Percentiles rank a stretch among this genome's conserved stretches.
Conservation (phyloP, 2,329 filamentous ascomycete genomes). For the Apiospora arundinis region DNA sequence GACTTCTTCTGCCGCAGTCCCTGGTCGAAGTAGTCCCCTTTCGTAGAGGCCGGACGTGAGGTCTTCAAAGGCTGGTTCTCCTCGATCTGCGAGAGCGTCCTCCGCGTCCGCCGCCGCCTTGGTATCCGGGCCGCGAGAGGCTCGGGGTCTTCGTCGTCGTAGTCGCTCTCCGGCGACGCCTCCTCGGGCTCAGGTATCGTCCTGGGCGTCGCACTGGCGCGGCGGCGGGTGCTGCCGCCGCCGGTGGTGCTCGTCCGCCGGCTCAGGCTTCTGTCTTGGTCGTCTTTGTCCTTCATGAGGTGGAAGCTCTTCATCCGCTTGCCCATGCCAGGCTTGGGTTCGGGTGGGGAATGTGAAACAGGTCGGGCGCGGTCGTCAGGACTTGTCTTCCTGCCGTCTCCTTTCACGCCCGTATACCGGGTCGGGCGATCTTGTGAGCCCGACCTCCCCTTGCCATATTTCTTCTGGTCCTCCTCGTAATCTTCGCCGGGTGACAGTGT, state of each 20-base stretch:
- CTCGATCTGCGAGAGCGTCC: not conserved
- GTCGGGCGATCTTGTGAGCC: not conserved
- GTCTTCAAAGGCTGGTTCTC: not conserved
- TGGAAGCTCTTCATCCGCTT: slow-evolving; percentile 15
- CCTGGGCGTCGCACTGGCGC: not conserved
- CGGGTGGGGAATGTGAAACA: not conserved
- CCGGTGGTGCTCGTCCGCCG: not conserved
- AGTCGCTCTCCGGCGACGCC: not conserved
- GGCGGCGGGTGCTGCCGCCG: not conserved
- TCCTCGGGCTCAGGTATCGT: not conserved
- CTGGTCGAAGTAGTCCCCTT: not conserved
- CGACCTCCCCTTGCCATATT: not conserved
- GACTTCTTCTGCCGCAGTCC: not conserved
- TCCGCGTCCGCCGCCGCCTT: not conserved
- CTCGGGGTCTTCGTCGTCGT: not conserved
- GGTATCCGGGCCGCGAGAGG: not conserved
- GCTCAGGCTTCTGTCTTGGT: not conserved
- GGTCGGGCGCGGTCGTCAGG: not conserved
- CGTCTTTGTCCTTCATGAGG: not conserved
- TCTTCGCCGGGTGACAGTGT: not conserved
- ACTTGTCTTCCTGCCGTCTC: not conserved
- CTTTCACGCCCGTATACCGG: not conserved
- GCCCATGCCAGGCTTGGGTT: not conserved
- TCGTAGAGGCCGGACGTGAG: not conserved
- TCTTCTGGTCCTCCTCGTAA: not conserved